phyloP scores from a whole-genome alignment of 192 early-diverging fungal species.

The Diversispora epigaea region DNA sequence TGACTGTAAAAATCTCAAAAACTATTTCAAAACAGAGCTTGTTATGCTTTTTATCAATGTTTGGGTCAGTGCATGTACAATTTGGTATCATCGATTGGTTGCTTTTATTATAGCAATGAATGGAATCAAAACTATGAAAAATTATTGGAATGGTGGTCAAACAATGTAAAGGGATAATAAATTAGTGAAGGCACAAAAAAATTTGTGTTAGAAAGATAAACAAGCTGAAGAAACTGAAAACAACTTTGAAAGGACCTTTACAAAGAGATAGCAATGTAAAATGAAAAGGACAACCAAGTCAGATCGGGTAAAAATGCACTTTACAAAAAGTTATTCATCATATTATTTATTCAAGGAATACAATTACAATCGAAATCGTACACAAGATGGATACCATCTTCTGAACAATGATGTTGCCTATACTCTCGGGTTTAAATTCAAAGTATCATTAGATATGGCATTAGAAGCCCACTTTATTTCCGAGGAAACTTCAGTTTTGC shows the following conservation, averaged over 20 bases:
- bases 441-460: neutral
- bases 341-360: neutral
- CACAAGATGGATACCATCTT: neutral
- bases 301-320: too few species aligned
- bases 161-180: constrained; percentile 16
- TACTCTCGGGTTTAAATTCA: neutral
- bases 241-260: neutral
- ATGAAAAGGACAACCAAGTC: neutral
- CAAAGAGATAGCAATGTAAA: neutral
- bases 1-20: constrained; percentile 4
- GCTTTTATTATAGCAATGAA: constrained; percentile 7
- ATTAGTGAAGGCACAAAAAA: constrained; percentile 8
- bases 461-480: neutral
- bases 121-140: constrained; percentile 7
- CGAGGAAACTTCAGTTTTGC: neutral
- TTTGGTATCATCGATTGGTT: constrained; percentile 18
- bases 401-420: neutral
- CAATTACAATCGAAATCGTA: neutral
- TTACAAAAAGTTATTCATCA: neutral
- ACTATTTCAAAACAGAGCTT: neutral
- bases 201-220: constrained; percentile 9
- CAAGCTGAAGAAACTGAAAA: neutral
- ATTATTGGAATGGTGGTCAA: constrained; percentile 3
- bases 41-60: neutral
- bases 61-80: too few species aligned